Evolutionary conservation across 2,329 filamentous ascomycete species (phyloP).

Genomic region (Xylariaceae sp.): DNA sequence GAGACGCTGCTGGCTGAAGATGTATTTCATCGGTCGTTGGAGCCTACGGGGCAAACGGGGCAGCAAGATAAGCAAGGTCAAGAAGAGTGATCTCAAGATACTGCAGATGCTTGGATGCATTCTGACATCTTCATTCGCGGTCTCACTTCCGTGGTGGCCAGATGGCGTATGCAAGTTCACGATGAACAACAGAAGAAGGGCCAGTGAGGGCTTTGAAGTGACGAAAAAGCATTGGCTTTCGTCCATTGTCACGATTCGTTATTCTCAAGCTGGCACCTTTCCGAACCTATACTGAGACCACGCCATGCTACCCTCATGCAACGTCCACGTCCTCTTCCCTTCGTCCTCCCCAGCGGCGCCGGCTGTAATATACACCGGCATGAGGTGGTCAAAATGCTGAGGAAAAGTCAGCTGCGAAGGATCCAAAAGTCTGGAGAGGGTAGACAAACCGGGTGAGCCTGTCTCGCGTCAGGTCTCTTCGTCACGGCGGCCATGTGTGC

Average conservation of each 20-base stretch:
- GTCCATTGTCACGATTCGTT: no score
- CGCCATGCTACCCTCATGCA: constrained; percentile 39
- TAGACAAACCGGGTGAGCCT: constrained; percentile 38
- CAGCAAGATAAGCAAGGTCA: background rate
- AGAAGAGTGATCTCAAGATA: no score
- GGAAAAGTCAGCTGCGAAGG: background rate
- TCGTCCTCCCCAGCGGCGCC: constrained; percentile 40
- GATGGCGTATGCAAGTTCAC: no score
- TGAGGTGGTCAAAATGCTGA: constrained; percentile 44
- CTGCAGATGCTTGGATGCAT: no score
- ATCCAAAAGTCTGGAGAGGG: no score
- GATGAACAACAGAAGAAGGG: no score
- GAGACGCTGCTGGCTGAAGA: constrained; percentile 16
- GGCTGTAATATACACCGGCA: constrained; percentile 43
- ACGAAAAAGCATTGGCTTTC: no score
- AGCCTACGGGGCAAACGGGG: constrained; percentile 12
- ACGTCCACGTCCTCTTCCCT: constrained; percentile 40
- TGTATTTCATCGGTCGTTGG: constrained; percentile 10
- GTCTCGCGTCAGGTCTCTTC: constrained; percentile 39
- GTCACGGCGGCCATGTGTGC: constrained; percentile 35
- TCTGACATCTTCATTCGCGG: no score
- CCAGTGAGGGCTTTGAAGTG: no score
- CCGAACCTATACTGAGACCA: constrained; percentile 47
- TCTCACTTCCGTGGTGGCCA: no score
- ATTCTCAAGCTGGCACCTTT: constrained; percentile 21